These are phyloP conservation scores for Aurantiochytrium sp. DNA, from an alignment of 108 stramenopile species.

Conservation along the genomic window DNA sequence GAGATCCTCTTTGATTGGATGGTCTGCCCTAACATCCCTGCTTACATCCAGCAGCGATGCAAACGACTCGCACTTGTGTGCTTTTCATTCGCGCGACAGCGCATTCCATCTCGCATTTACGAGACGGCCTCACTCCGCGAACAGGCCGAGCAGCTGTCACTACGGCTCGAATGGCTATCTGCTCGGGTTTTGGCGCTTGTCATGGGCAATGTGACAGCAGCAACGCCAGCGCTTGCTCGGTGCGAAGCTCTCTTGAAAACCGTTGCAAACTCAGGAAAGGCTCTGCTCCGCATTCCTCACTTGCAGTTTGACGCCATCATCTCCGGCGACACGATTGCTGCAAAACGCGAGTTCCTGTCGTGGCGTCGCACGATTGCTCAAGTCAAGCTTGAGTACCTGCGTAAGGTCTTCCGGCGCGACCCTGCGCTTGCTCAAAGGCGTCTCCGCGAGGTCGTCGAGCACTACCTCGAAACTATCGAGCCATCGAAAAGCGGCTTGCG, in stretches of 20 bases:
- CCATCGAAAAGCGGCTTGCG: not conserved
- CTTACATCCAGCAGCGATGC: no score
- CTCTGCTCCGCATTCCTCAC: not conserved
- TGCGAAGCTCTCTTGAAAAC: not conserved
- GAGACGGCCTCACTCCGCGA: no score
- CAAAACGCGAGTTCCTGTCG: not conserved
- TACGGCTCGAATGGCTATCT: no score
- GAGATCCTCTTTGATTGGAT: no score
- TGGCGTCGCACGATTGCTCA: not conserved
- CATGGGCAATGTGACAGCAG: no score
- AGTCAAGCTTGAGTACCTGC: not conserved
- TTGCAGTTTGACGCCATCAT: not conserved
- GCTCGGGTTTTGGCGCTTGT: no score
- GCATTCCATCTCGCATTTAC: no score
- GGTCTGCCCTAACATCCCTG: no score
- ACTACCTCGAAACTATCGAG: not conserved
- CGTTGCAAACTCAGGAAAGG: not conserved
- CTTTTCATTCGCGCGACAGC: no score
- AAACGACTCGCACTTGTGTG: no score
- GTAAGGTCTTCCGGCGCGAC: not conserved
- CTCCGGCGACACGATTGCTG: not conserved
- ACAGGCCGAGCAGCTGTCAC: no score
- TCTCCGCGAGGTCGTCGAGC: not conserved
- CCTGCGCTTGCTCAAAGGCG: not conserved
- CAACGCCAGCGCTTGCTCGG: not conserved